Evolutionary conservation across 257 asterid species (phyloP).

Genomic region (Fraxinus anomala): DNA sequence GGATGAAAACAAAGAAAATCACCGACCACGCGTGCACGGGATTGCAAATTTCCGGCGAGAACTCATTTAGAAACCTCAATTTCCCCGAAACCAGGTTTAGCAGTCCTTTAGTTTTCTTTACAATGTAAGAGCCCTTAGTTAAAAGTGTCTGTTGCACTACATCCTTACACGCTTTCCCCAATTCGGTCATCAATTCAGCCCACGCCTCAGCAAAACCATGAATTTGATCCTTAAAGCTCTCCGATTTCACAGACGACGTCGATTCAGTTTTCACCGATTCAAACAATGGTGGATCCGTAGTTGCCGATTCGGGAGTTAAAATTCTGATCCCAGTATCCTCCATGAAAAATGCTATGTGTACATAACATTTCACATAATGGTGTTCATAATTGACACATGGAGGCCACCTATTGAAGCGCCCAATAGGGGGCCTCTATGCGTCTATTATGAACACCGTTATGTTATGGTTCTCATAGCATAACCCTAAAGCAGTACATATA

Average conservation of each 20-base stretch:
- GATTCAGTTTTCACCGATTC: conserved; percentile 21
- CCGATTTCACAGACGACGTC: conserved; percentile 38
- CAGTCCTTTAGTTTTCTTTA: conserved; percentile 54
- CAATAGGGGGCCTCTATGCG: too few species aligned
- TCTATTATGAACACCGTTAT: too few species aligned
- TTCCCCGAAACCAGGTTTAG: conserved; percentile 54
- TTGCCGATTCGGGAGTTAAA: conserved; percentile 35
- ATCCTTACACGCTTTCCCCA: conserved; percentile 73
- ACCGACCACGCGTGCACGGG: conserved; percentile 78
- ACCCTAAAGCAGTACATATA: conserved; percentile 12
- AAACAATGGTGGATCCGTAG: conserved; percentile 31
- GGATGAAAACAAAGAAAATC: conserved; percentile 59
- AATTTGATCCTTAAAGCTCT: conserved; percentile 80
- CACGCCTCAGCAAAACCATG: conserved; percentile 82
- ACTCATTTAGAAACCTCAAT: conserved; percentile 64
- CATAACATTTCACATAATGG: too few species aligned
- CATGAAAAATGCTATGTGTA: too few species aligned
- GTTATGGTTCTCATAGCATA: too few species aligned
- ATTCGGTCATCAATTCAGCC: conserved; percentile 73
- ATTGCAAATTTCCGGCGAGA: conserved; percentile 88
- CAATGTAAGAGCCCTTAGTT: conserved; percentile 79
- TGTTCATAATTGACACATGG: conserved; percentile 19
- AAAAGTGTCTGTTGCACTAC: conserved; percentile 74
- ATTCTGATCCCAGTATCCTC: conserved; percentile 56
- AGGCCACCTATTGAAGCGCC: too few species aligned